Evolutionary conservation across 2,329 filamentous ascomycete species (phyloP).

Genomic region (Pseudophaeomoniella oleicola): DNA sequence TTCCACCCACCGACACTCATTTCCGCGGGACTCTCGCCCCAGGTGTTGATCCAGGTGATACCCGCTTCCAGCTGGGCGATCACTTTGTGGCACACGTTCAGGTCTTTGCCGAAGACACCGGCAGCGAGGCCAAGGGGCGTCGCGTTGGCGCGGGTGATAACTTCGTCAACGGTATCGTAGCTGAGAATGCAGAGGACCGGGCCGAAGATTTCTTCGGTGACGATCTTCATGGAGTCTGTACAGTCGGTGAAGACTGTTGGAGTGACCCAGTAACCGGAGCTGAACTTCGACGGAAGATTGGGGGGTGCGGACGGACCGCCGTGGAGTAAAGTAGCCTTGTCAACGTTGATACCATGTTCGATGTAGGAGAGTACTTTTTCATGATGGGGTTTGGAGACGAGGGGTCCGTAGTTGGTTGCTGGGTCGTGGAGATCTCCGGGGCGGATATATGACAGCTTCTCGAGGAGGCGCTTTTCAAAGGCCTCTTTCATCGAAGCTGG

Average conservation of each 20-base stretch:
- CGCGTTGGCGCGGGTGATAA: constrained; percentile 57
- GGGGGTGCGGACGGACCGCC: constrained; percentile 47
- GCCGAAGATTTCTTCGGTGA: constrained; percentile 74
- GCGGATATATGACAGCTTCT: constrained; percentile 56
- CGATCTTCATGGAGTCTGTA: constrained; percentile 66
- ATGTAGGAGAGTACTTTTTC: constrained; percentile 72
- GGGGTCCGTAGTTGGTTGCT: constrained; percentile 67
- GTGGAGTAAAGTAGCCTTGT: constrained; percentile 59
- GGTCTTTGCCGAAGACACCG: constrained; percentile 64
- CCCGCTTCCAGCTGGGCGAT: constrained; percentile 61
- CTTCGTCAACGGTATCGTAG: constrained; percentile 57
- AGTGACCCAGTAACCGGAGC: constrained; percentile 65
- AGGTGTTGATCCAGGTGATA: constrained; percentile 86
- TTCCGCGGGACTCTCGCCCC: constrained; percentile 83
- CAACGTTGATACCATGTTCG: constrained; percentile 54
- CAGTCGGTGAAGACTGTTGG: constrained; percentile 81
- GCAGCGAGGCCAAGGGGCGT: constrained; percentile 69
- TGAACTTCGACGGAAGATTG: constrained; percentile 47
- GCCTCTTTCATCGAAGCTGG: constrained; percentile 47
- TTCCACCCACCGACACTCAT: constrained; percentile 93
- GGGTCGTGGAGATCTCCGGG: constrained; percentile 58
- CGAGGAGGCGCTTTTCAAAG: constrained; percentile 55
- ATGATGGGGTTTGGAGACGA: constrained; percentile 60
- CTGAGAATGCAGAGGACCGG: constrained; percentile 71
- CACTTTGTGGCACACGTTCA: constrained; percentile 59